These are phyloP conservation scores for Scedosporium apiospermum DNA, from an alignment of 2,329 filamentous ascomycete species.

Conservation along the genomic window DNA sequence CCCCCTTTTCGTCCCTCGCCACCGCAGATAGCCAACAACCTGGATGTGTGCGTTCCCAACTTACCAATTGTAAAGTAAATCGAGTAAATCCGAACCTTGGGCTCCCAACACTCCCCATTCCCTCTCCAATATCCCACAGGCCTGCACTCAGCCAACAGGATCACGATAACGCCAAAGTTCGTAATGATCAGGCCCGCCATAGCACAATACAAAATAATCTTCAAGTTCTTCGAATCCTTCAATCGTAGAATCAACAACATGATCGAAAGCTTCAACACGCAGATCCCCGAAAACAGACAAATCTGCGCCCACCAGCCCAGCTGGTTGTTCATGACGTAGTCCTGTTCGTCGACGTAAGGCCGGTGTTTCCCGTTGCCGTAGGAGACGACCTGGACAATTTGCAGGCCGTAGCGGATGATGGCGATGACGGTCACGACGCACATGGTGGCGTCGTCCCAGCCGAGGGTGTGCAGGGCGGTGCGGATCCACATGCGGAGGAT, in stretches of 20 bases:
- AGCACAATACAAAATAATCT: conserved; percentile 19
- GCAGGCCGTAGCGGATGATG: conserved; percentile 20
- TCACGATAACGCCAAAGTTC: conserved; percentile 20
- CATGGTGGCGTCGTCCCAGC: conserved; percentile 29
- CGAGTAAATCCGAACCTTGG: conserved; percentile 20
- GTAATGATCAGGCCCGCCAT: conserved; percentile 22
- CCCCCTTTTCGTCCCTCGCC: no score
- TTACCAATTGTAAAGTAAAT: conserved; percentile 22
- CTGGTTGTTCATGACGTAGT: conserved; percentile 26
- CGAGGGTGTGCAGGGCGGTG: conserved; percentile 16
- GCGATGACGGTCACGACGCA: conserved; percentile 18
- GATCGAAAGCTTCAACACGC: conserved; percentile 31
- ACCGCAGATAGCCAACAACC: no score
- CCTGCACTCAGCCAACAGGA: conserved; percentile 22
- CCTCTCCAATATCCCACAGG: conserved; percentile 23
- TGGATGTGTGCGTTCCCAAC: conserved; percentile 6
- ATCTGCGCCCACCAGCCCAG: conserved; percentile 29
- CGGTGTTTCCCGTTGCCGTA: conserved; percentile 29
- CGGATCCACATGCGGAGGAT: conserved; percentile 21
- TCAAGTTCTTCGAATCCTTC: conserved; percentile 23
- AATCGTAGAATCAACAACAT: conserved; percentile 30
- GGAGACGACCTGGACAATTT: conserved; percentile 19
- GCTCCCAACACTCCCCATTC: conserved; percentile 19
- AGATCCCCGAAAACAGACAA: conserved; percentile 28
- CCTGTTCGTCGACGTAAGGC: conserved; percentile 19